Base-by-base conservation (phyloP, 495 filamentous ascomycete genomes). In the Hypoxylon fuscum region DNA sequence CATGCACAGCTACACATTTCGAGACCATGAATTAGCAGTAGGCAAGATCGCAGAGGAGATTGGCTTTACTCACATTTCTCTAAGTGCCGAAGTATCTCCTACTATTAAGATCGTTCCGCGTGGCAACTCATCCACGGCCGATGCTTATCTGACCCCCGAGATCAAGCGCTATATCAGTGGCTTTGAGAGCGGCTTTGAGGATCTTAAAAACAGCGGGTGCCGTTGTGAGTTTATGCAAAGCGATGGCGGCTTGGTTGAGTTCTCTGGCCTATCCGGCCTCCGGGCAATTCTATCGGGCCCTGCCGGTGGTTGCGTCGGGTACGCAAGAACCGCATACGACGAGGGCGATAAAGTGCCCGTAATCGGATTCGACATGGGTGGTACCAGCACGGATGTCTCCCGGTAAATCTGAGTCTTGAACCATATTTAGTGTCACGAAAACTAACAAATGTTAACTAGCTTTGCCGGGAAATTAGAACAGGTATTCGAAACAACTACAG, bases 401-500 rank as follows among this genome's bases (percentile, higher is more conserved):
- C 79, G 95, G 21, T 98, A 95, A n/a, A n/a, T n/a, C n/a, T n/a
- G n/a, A n/a, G n/a, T n/a, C n/a, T n/a, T n/a, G n/a, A n/a, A n/a
- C n/a, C n/a, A n/a, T n/a, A n/a, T n/a, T n/a, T 34, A 8, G 10
- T 12, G 31, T 12, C n/a, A 2, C 31, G 31, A 11, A 11, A 4
- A 10, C 31, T 34, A 12, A 34, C 9, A 10, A 2, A 2, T 11
- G 31, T 34, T 12, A 35, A 38, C 4, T n/a, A 14, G 35, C 3
- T 38, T 15, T 38, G 35, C 35, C 2, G 35, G 35, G 2, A 17
- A 38, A 14, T n/a, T 38, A 14, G 95, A 98, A 55, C 95, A 98
- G 72, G 95, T 97, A 0, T 98, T 98, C 59, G 95, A 96, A 70
- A 97, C 95, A 1, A 97, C 94, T 0, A 96, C 96, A 0, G 95